Evolutionary conservation across 164 flowering plant species (phyloP), one percentile per base, ranked within the genome.

Genomic region (Berberis thunbergii): DNA sequence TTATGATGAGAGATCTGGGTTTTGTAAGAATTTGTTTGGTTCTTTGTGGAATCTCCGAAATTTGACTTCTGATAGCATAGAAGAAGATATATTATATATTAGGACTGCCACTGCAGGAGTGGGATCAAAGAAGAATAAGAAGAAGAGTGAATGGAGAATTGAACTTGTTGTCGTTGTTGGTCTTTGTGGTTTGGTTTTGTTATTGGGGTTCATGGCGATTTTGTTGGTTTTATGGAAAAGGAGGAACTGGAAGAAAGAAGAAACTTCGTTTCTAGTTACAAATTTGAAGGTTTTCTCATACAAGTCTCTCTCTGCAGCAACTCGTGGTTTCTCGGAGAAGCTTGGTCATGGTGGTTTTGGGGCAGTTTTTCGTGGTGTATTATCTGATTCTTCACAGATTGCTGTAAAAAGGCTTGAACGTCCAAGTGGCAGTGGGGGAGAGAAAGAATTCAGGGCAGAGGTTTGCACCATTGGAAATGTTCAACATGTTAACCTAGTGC

Each of bases 321-420:
- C 96, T 3, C 65, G 66, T 12, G 86, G 86, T 1, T 91, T 91
- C 69, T 78, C 87, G 0, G 88, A 83, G 70, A 87, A 87, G 64
- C 84, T 91, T 4, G 98, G 98, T 43, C 94, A 84, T 49, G 98
- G 98, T 5, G 98, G 98, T 2, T 91, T 91, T 67, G 98, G 98
- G 8, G 77, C 83, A 0, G 96, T 91, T 3, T 91, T 87, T 54
- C 75, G 54, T 5, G 98, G 98, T 2, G 73, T 70, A 43, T 53
- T 88, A 43, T 45, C 74, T 0, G 88, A 83, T 72, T 77, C 83
- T 0, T 65, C 91, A 1, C 57, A 46, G 0, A 84, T 91, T 43
- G 98, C 98, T 0, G 95, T 89, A 65, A 91, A 91, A 67, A 82
- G 92, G 67, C 89, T 91, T 2, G 98, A 87, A 60, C 74, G 91